A percentile compares a stretch with the other conserved stretches of the same genome.
Evolutionary conservation across 768 basidiomycete genomes (phyloP).

Genomic region (Boletus edulis): DNA sequence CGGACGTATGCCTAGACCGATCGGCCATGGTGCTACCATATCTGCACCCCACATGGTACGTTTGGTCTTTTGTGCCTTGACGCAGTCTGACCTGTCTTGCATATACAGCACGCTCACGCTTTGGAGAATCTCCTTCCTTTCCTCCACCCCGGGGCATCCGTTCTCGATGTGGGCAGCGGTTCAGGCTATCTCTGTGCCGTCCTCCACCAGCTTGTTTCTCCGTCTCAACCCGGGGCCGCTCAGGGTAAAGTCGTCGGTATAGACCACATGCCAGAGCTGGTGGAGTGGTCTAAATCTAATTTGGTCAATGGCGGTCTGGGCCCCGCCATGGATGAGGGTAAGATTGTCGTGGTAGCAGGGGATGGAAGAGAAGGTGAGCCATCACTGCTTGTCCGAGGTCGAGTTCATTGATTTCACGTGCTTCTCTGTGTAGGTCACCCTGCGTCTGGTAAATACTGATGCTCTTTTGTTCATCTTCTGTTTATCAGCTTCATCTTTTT

Average conservation of each 20-base stretch:
- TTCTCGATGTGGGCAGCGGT: slow-evolving; percentile 89
- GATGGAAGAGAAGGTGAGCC: slow-evolving; percentile 75
- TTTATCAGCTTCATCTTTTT: background rate
- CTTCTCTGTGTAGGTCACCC: slow-evolving; percentile 33
- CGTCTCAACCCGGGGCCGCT: slow-evolving; percentile 8
- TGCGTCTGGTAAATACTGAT: slow-evolving; percentile 28
- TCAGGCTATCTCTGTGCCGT: slow-evolving; percentile 87
- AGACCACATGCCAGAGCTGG: slow-evolving; percentile 84
- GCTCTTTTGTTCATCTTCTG: too few relatives aligned
- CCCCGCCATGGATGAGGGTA: slow-evolving; percentile 46
- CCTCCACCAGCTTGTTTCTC: slow-evolving; percentile 65
- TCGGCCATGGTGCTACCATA: slow-evolving; percentile 88
- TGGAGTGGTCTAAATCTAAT: slow-evolving; percentile 67
- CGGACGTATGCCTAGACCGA: slow-evolving; percentile 43
- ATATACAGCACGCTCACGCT: slow-evolving; percentile 81
- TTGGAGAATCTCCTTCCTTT: slow-evolving; percentile 72
- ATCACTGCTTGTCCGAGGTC: background rate
- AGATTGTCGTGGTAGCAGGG: slow-evolving; percentile 64
- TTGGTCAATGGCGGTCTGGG: slow-evolving; percentile 64
- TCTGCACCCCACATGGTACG: slow-evolving; percentile 94
- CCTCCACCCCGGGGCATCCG: slow-evolving; percentile 64
- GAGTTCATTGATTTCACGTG: background rate
- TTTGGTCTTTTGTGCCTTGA: background rate
- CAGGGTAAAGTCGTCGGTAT: slow-evolving; percentile 78
- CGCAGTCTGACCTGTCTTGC: background rate